Evolutionary conservation across 495 filamentous ascomycete genomes (phyloP).

Genomic region (Penicillium verhagenii): DNA sequence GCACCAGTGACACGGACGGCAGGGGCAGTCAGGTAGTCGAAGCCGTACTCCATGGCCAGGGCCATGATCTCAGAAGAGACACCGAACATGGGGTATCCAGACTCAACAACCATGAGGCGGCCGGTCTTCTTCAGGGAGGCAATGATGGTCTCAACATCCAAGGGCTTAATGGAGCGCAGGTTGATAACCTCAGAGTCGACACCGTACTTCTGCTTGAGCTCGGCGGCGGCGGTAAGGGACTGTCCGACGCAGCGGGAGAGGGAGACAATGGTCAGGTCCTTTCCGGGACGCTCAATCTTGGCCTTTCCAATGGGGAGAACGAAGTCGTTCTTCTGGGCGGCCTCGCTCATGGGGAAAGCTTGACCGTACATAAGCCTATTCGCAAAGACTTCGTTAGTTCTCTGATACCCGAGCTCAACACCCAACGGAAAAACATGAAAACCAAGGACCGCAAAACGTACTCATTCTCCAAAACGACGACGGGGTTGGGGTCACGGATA

Average conservation of each 20-base stretch:
- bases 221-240: constrained; percentile 81
- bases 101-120: constrained; percentile 87
- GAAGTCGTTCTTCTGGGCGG: constrained; percentile 91
- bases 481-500: constrained; percentile 96
- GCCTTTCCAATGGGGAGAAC: constrained; percentile 96
- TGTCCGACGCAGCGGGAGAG: constrained; percentile 95
- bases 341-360: constrained; percentile 92
- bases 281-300: constrained; percentile 94
- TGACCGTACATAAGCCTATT: constrained; percentile 84
- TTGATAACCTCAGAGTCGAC: constrained; percentile 97
- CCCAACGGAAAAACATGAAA: neutral
- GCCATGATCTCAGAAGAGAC: constrained; percentile 90
- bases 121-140: constrained; percentile 98
- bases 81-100: constrained; percentile 92
- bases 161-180: constrained; percentile 92
- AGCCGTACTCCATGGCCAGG: constrained; percentile 93
- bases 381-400: constrained; percentile 15
- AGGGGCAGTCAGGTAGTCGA: constrained; percentile 93
- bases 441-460: constrained; percentile 34
- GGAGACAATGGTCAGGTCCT: constrained; percentile 92
- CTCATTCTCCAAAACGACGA: constrained; percentile 95
- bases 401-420: neutral
- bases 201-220: constrained; percentile 92
- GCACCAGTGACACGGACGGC: constrained; percentile 92
- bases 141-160: constrained; percentile 92